These are phyloP conservation scores for Persicaria maculosa DNA, from an alignment of 148 eudicot species.

Conservation along the genomic window DNA sequence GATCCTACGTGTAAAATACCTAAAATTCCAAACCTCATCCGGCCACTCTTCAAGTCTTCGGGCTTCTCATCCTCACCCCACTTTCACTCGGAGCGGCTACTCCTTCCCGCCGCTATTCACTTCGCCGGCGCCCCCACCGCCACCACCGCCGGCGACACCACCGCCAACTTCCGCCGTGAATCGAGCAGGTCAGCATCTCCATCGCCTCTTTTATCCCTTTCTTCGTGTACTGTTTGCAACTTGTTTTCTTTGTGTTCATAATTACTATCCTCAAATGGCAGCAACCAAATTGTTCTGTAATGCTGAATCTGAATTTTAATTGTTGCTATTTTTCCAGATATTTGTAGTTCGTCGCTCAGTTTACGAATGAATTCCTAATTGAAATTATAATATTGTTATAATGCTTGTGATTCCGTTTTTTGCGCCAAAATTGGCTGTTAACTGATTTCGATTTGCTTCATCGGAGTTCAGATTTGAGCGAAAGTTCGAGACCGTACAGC, in stretches of 20 bases:
- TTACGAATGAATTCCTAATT: background rate
- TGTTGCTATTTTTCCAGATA: background rate
- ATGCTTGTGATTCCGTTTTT: background rate
- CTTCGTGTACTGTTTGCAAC: background rate
- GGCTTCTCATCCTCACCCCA: background rate
- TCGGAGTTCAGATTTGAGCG: background rate
- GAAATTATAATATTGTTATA: background rate
- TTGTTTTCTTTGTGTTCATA: background rate
- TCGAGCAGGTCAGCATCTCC: background rate
- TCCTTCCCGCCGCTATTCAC: background rate
- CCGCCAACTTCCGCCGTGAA: background rate
- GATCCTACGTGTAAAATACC: background rate
- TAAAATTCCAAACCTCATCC: background rate
- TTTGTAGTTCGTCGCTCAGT: background rate
- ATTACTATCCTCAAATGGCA: background rate
- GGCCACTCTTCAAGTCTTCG: background rate
- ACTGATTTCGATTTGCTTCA: background rate
- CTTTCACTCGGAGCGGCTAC: background rate
- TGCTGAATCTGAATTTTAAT: background rate
- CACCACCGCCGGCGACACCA: background rate
- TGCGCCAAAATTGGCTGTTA: background rate
- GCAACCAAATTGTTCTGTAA: background rate
- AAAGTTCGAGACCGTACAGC: background rate
- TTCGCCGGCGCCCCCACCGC: slow-evolving; percentile 1
- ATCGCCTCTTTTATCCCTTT: background rate